A percentile compares a stretch with the other conserved stretches of the same genome.
phyloP scores from a whole-genome alignment of 2,329 filamentous ascomycete species.

The Xylaria multiplex region DNA sequence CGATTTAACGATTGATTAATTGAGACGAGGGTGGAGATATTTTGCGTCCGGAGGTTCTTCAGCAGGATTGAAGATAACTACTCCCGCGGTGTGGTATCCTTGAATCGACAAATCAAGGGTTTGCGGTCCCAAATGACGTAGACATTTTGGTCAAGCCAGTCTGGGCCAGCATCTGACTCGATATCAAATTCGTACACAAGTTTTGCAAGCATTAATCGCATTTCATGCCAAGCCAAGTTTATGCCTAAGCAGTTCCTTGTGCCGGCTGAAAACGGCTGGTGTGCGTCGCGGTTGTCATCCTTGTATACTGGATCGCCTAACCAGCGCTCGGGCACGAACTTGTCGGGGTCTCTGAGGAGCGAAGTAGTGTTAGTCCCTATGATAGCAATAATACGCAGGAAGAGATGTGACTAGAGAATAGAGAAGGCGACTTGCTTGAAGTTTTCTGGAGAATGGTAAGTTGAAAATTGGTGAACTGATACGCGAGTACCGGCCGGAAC shows the following conservation, averaged over 20 bases:
- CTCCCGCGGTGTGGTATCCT: neutral
- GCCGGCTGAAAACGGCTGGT: slow-evolving; percentile 40
- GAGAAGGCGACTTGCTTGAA: slow-evolving; percentile 22
- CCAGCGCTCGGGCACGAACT: slow-evolving; percentile 42
- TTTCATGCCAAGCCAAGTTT: slow-evolving; percentile 40
- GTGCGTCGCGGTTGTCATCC: slow-evolving; percentile 38
- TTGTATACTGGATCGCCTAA: slow-evolving; percentile 36
- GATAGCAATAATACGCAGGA: neutral
- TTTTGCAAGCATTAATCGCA: slow-evolving; percentile 37
- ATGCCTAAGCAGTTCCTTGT: slow-evolving; percentile 42
- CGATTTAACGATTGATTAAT: slow-evolving; percentile 1
- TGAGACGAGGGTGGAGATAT: neutral
- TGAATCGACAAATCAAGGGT: slow-evolving; percentile 28
- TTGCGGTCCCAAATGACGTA: slow-evolving; percentile 34
- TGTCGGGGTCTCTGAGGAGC: slow-evolving; percentile 32
- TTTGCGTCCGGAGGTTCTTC: neutral
- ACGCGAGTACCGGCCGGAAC: slow-evolving; percentile 31
- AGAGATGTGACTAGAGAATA: fast-evolving
- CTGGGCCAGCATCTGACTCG: slow-evolving; percentile 28
- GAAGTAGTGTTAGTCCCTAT: neutral
- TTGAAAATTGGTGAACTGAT: slow-evolving; percentile 35
- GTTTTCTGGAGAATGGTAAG: slow-evolving; percentile 30
- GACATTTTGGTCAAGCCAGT: slow-evolving; percentile 37
- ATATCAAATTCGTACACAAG: slow-evolving; percentile 38
- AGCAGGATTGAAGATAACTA: neutral